A percentile compares a stretch with the other conserved stretches of the same genome.
These are phyloP conservation scores for Acanthamoeba triangularis DNA, from an alignment of 208 protist species.

Conservation along the genomic window DNA sequence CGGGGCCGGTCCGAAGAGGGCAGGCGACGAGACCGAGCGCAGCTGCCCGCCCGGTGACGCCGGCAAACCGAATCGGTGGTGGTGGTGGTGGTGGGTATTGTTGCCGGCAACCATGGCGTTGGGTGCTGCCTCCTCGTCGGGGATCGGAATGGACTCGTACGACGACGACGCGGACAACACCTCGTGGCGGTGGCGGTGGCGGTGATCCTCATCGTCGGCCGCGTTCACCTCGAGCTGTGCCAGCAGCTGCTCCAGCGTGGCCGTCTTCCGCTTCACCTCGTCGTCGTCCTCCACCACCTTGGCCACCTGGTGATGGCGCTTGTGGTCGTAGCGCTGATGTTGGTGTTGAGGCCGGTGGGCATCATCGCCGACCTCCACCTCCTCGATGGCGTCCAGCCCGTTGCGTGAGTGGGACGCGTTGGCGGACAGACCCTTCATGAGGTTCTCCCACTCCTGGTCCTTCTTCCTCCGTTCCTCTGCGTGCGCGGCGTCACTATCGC, in stretches of 20 bases:
- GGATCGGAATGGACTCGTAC: neutral
- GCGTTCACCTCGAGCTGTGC: neutral
- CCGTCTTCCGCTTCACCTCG: neutral
- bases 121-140: neutral
- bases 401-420: neutral
- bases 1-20: neutral
- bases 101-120: neutral
- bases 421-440: neutral
- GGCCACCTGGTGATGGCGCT: neutral
- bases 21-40: neutral
- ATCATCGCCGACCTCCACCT: neutral
- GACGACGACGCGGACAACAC: neutral
- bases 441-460: neutral
- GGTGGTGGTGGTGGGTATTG: neutral
- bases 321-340: neutral
- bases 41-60: neutral
- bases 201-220: neutral
- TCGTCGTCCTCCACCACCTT: neutral
- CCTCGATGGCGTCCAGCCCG: neutral
- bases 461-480: neutral
- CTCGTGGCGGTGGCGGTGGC: neutral
- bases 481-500: neutral
- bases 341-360: neutral
- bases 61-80: neutral
- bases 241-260: slow-evolving; percentile 20